Conservation (phyloP, 2,329 filamentous ascomycete species). For the Alternaria consortialis region DNA sequence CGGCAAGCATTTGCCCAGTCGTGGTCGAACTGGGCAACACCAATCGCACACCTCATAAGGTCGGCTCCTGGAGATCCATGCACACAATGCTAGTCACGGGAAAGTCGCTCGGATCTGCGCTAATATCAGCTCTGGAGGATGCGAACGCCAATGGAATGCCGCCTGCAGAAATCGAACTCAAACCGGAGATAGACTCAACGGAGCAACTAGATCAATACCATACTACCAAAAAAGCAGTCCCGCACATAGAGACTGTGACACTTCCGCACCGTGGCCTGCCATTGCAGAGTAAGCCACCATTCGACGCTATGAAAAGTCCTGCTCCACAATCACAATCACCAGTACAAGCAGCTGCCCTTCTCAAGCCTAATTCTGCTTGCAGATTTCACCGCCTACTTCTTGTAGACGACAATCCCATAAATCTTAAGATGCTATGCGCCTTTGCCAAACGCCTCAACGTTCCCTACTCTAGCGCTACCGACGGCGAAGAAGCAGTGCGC, state of each 20-base stretch:
- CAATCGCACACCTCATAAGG: not conserved
- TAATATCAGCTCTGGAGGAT: constrained; percentile 7
- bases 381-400: constrained; percentile 37
- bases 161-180: not conserved
- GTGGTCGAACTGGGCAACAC: constrained; percentile 7
- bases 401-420: constrained; percentile 50
- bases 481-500: constrained; percentile 39
- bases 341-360: not conserved
- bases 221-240: not conserved
- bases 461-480: constrained; percentile 29
- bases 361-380: not conserved
- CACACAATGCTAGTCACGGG: constrained; percentile 5
- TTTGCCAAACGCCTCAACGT: constrained; percentile 32
- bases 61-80: not conserved
- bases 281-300: not conserved
- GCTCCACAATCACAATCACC: not conserved
- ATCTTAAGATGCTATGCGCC: constrained; percentile 40
- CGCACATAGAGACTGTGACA: not conserved
- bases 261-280: constrained; percentile 1
- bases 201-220: not conserved
- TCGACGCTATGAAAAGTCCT: not conserved
- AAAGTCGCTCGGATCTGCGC: constrained; percentile 4
- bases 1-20: not conserved
- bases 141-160: not conserved
- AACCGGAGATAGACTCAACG: not conserved